Evolutionary conservation across 1,284 basidiomycete species (phyloP).

Genomic region (Cystodermella granulosa): DNA sequence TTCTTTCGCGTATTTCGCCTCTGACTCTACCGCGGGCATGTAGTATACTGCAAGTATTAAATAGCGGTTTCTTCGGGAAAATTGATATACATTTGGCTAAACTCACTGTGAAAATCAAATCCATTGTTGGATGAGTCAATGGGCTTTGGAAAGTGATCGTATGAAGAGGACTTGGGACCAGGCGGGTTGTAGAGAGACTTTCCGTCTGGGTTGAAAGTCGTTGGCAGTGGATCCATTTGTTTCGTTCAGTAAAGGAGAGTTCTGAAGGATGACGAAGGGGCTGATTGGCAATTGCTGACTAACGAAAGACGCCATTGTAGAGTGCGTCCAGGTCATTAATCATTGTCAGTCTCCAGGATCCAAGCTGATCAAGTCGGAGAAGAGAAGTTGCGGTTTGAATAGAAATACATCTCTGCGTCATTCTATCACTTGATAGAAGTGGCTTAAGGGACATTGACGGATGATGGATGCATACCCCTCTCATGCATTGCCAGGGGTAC

Average conservation of each 20-base stretch:
- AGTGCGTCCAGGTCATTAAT: too few relatives aligned
- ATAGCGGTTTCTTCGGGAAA: background rate
- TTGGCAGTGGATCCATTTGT: slow-evolving; percentile 47
- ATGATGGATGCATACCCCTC: too few relatives aligned
- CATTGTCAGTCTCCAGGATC: too few relatives aligned
- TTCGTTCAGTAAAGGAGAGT: slow-evolving; percentile 48
- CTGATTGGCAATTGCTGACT: too few relatives aligned
- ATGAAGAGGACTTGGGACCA: slow-evolving; percentile 44
- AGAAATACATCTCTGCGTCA: too few relatives aligned
- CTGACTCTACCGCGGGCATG: slow-evolving; percentile 43
- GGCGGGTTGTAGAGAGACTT: slow-evolving; percentile 54
- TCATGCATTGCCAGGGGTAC: too few relatives aligned
- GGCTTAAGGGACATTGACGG: too few relatives aligned
- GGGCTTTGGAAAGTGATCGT: slow-evolving; percentile 52
- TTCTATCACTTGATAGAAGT: too few relatives aligned
- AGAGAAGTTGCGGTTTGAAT: slow-evolving; percentile 1
- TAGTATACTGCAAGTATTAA: slow-evolving; percentile 49
- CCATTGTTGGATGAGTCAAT: slow-evolving; percentile 52
- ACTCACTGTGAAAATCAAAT: slow-evolving; percentile 65
- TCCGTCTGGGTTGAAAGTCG: slow-evolving; percentile 50
- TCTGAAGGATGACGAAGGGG: slow-evolving; percentile 11
- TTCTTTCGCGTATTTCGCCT: slow-evolving; percentile 51
- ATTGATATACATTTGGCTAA: slow-evolving; percentile 2
- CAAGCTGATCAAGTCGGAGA: background rate
- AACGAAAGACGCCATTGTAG: too few relatives aligned